Evolutionary conservation across 169 alveolate species (phyloP).

Genomic region (Plasmodium coatneyi): DNA sequence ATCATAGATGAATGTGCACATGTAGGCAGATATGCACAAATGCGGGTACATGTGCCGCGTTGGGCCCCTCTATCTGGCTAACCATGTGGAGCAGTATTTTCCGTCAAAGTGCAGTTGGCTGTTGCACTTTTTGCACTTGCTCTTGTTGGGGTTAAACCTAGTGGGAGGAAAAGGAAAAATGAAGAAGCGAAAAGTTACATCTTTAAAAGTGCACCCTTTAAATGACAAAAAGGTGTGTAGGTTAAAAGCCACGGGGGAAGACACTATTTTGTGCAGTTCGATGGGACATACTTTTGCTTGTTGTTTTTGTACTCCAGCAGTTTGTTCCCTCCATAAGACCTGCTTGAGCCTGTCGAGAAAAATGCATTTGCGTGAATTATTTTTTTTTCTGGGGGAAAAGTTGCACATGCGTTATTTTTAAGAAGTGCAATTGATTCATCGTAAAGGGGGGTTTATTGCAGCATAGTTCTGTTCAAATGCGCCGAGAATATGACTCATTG

Average conservation of each 20-base stretch:
- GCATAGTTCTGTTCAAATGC: background rate
- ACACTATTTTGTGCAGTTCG: constrained; percentile 11
- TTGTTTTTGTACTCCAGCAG: constrained; percentile 76
- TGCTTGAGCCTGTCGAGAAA: constrained; percentile 76
- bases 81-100: constrained; percentile 84
- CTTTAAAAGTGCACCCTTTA: background rate
- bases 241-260: background rate
- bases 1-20: background rate
- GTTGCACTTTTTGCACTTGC: constrained; percentile 85
- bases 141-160: constrained; percentile 79
- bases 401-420: background rate
- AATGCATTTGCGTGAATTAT: background rate
- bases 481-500: too few relatives aligned
- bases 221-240: background rate
- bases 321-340: constrained; percentile 82
- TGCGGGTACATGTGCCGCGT: background rate
- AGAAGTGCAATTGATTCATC: background rate
- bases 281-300: constrained; percentile 76
- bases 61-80: background rate
- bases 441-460: background rate
- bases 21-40: background rate
- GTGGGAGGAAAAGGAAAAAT: background rate
- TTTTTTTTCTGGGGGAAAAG: background rate
- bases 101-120: constrained; percentile 83
- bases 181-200: background rate